These are phyloP conservation scores for Canariomyces notabilis DNA, from an alignment of 2,329 filamentous ascomycete genomes.

Conservation along the genomic window DNA sequence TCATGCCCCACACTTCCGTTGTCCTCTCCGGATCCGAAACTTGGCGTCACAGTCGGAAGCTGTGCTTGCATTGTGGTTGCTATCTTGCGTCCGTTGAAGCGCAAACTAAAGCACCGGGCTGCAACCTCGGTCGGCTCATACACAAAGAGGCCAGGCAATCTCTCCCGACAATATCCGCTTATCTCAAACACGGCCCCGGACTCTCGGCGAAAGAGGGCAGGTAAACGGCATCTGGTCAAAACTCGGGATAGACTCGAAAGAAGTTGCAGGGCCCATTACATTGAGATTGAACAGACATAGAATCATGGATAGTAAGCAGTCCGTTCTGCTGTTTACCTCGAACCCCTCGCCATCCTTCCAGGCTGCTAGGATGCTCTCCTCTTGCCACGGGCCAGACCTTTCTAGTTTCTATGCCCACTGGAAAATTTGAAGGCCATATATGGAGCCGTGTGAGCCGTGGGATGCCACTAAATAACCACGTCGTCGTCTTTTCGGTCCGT, in stretches of 20 bases:
- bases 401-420: too few species aligned
- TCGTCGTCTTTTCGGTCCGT: not conserved
- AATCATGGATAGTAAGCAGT: too few species aligned
- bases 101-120: too few species aligned
- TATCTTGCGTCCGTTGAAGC: not conserved
- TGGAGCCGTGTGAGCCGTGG: too few species aligned
- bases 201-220: constrained; percentile 10
- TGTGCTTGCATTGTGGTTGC: not conserved
- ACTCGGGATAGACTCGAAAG: not conserved
- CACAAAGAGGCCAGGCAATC: too few species aligned
- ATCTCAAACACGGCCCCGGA: not conserved
- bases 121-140: too few species aligned
- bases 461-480: too few species aligned
- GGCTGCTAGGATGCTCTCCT: too few species aligned
- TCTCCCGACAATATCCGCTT: not conserved
- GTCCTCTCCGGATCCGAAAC: not conserved
- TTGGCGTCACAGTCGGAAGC: not conserved
- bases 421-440: too few species aligned
- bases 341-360: not conserved
- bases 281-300: not conserved
- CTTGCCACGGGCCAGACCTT: not conserved
- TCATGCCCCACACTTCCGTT: not conserved
- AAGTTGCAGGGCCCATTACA: constrained; percentile 1
- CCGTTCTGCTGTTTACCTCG: not conserved
- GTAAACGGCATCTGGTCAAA: not conserved